A percentile compares a stretch with the other conserved stretches of the same genome.
Conservation (phyloP, 2,329 filamentous ascomycete species). For the Fusarium equiseti region DNA sequence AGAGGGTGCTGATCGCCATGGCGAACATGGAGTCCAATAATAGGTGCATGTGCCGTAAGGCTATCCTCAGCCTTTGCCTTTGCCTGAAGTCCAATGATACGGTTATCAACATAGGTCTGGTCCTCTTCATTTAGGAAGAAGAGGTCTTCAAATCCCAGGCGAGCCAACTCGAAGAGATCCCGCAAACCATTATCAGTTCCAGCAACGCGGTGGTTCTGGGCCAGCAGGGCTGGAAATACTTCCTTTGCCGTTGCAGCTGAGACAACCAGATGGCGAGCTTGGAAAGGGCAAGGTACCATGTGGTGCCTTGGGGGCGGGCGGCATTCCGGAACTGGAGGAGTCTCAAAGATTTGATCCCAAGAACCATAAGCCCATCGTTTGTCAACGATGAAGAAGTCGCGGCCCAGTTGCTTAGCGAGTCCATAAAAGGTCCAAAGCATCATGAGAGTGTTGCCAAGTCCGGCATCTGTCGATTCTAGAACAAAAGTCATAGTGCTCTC, state of each 20-base stretch:
- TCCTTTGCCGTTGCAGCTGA: conserved; percentile 75
- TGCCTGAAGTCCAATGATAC: conserved; percentile 67
- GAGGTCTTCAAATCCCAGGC: conserved; percentile 77
- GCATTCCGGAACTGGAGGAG: conserved; percentile 74
- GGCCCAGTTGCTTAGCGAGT: conserved; percentile 77
- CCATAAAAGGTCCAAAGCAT: conserved; percentile 87
- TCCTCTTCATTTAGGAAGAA: conserved; percentile 78
- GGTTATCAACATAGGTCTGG: conserved; percentile 70
- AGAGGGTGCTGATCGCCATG: conserved; percentile 83
- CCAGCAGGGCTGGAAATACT: conserved; percentile 69
- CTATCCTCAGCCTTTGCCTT: conserved; percentile 58
- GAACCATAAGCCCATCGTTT: conserved; percentile 84
- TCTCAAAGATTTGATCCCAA: conserved; percentile 78
- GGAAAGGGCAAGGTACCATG: conserved; percentile 83
- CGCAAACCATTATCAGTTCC: conserved; percentile 51
- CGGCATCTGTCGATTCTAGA: conserved; percentile 78
- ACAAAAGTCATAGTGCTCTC: conserved; percentile 80
- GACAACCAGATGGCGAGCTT: conserved; percentile 79
- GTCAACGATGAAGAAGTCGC: conserved; percentile 88
- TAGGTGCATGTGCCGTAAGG: conserved; percentile 52
- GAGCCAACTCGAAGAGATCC: conserved; percentile 75
- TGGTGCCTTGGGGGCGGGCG: conserved; percentile 78
- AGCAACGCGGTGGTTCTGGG: conserved; percentile 48
- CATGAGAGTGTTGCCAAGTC: conserved; percentile 81
- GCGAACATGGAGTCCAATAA: conserved; percentile 81